Evolutionary conservation across 768 basidiomycete species (phyloP).

Genomic region (Leucocoprinus birnbaumii): DNA sequence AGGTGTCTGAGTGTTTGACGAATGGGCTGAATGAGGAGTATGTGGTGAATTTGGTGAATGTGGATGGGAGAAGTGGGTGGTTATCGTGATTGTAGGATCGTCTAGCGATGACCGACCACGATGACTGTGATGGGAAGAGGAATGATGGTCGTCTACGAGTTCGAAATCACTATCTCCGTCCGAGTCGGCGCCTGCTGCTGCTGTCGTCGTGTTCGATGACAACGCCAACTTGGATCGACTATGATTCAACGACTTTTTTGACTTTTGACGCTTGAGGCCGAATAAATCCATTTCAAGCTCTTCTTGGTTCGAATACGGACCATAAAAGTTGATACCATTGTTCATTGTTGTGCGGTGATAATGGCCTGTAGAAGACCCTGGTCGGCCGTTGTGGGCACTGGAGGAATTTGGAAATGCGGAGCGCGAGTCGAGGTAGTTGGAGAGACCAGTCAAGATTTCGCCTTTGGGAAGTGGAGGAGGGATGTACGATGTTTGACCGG

Average conservation of each 20-base stretch:
- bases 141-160: too few species aligned
- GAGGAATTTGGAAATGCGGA: slow-evolving; percentile 33
- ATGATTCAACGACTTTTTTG: too few species aligned
- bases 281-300: slow-evolving; percentile 35
- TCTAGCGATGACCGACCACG: too few species aligned
- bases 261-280: slow-evolving; percentile 12
- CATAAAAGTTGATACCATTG: slow-evolving; percentile 20
- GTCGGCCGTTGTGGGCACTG: too few species aligned
- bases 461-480: slow-evolving; percentile 70
- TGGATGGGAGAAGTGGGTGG: neutral
- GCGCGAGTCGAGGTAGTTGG: slow-evolving; percentile 50
- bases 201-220: too few species aligned
- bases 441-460: slow-evolving; percentile 69
- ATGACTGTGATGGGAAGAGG: too few species aligned
- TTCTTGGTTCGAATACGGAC: slow-evolving; percentile 33
- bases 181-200: too few species aligned
- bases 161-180: too few species aligned
- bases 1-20: too few species aligned
- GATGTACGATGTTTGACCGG: slow-evolving; percentile 52
- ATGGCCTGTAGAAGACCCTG: too few species aligned
- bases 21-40: too few species aligned
- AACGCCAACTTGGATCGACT: too few species aligned
- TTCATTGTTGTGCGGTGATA: neutral
- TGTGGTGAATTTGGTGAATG: neutral
- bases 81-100: neutral